Base-by-base conservation (phyloP, 352 stramenopile genomes). In the Globisporangium nodosum region DNA sequence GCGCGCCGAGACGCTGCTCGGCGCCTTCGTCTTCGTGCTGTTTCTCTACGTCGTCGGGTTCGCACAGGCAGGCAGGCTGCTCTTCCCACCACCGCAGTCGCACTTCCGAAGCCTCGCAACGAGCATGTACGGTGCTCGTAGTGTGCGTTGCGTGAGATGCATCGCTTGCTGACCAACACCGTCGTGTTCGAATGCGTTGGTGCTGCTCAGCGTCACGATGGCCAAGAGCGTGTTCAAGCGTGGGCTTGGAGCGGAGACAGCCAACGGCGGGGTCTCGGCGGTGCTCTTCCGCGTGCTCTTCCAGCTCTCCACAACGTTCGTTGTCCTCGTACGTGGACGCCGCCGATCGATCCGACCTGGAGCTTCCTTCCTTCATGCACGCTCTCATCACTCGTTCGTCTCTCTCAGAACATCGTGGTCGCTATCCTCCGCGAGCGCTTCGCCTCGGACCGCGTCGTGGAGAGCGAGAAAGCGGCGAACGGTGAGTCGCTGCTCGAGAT, bases 401-500 rank as follows among this genome's bases (percentile, higher is more conserved):
- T 54, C 9, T 20, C 42, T 40, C 37, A 90, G 80, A 86, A 87
- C 51, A 70, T 88, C 27, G 63, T 76, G 18, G 72, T 85, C 12
- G 68, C 64, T 30, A 84, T 87, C 61, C 64, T 90, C 16, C 78
- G 78, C 15, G 77, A 90, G 51, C 80, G 76, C 30, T 87, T 88
- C 47, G 65, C 82, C 27, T 71, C 60, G 2, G 70, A 69, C 3
- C 42, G 65, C 40, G 35, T 31, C 24, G 45, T 11, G 33, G 31
- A 35, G 16, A 3, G 9, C 43, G 24, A 4, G 49, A 24, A 30
- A 31, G 24, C 39, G 40, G 33, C 62, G 2, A 70, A 85, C 50
- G 68, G 68, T 9, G 37, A 74, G 16, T 73, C 66, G 8, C 69
- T 90, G 54, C 56, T 90, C 0, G 72, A 81, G 8, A 56, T 86